Evolutionary conservation across 2,329 filamentous ascomycete species (phyloP).

Genomic region (Colletotrichum orchidophilum): DNA sequence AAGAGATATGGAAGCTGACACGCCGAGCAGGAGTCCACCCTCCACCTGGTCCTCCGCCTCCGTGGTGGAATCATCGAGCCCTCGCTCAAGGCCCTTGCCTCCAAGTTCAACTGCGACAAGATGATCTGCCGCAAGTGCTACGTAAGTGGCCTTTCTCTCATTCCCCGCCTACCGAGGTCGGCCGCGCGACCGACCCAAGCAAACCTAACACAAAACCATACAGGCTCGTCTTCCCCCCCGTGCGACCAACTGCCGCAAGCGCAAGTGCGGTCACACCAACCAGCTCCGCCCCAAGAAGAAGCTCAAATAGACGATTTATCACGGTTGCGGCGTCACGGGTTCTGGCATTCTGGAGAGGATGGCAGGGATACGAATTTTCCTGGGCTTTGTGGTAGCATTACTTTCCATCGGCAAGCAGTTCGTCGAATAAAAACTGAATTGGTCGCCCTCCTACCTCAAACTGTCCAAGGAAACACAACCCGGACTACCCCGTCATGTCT

Average conservation of each 20-base stretch:
- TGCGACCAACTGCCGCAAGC: constrained; percentile 99
- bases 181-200: background rate
- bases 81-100: constrained; percentile 96
- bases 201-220: background rate
- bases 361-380: constrained; percentile 39
- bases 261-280: constrained; percentile 99
- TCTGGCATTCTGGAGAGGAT: constrained; percentile 39
- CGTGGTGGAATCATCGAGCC: constrained; percentile 99
- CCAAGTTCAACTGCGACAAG: constrained; percentile 99
- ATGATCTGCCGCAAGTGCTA: constrained; percentile 99
- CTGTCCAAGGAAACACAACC: background rate
- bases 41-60: constrained; percentile 97
- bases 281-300: constrained; percentile 99
- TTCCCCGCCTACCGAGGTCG: background rate
- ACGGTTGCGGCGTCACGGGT: constrained; percentile 56
- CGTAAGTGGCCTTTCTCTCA: constrained; percentile 66
- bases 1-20: constrained; percentile 25
- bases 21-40: constrained; percentile 85
- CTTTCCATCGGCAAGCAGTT: constrained; percentile 31
- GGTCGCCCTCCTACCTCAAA: constrained; percentile 29
- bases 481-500: background rate
- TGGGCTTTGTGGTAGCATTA: constrained; percentile 53
- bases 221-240: constrained; percentile 89
- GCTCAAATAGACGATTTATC: constrained; percentile 75
- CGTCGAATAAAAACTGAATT: constrained; percentile 35